These are phyloP conservation scores for Leccinellum rugosiceps DNA, from an alignment of 768 basidiomycete species.

Conservation along the genomic window DNA sequence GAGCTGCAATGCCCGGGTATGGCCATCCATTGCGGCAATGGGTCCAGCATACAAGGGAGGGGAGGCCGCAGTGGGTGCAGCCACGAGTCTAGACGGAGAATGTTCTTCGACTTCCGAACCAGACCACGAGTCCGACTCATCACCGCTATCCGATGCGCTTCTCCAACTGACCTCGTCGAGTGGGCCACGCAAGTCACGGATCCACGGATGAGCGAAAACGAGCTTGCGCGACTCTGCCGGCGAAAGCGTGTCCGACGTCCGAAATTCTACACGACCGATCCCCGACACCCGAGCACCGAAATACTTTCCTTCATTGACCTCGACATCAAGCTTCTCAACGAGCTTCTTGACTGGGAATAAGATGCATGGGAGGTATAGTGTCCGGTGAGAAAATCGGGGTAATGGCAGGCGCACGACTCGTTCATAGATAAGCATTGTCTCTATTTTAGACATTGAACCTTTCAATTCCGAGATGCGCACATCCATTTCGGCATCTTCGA, in stretches of 20 bases:
- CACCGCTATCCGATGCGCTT: neutral
- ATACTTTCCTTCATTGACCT: too few relatives aligned
- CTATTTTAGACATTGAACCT: too few relatives aligned
- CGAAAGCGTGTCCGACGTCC: neutral
- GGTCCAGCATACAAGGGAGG: neutral
- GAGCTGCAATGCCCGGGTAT: slow-evolving; percentile 5
- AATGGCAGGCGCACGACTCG: too few relatives aligned
- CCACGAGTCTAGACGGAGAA: neutral
- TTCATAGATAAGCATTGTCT: too few relatives aligned
- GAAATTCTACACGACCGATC: neutral
- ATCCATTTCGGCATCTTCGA: neutral
- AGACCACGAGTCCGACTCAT: neutral
- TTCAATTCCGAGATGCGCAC: neutral
- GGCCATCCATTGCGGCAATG: neutral
- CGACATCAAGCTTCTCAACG: too few relatives aligned
- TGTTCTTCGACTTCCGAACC: neutral
- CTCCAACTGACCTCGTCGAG: neutral
- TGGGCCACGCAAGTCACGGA: slow-evolving; percentile 1
- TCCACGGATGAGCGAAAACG: slow-evolving; percentile 8
- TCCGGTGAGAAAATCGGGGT: too few relatives aligned
- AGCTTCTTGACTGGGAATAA: too few relatives aligned
- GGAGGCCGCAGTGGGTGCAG: neutral
- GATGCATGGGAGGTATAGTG: too few relatives aligned
- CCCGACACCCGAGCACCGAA: too few relatives aligned
- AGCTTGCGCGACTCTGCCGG: neutral